Conservation (phyloP, 768 basidiomycete genomes). For the Hemileccinum impolitum region DNA sequence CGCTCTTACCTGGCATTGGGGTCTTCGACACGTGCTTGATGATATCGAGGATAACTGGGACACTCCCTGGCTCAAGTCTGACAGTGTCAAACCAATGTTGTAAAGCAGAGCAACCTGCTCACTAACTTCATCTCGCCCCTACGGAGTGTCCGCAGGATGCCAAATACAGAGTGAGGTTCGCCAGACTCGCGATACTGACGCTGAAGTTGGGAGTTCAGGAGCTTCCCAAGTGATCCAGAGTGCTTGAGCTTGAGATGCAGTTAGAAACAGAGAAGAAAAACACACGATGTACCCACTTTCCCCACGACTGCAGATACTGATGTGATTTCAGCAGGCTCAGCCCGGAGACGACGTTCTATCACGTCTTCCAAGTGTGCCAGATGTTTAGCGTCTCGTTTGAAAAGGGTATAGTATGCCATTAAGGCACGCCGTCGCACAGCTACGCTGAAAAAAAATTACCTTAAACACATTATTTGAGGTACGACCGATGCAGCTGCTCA, state of each 20-base stretch:
- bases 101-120: not conserved
- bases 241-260: constrained; percentile 17
- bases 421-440: constrained; percentile 62
- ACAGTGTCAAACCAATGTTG: not conserved
- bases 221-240: constrained; percentile 18
- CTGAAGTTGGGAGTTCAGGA: constrained; percentile 23
- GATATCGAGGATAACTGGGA: constrained; percentile 23
- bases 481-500: constrained; percentile 48
- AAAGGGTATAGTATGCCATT: constrained; percentile 53
- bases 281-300: constrained; percentile 20
- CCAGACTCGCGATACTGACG: constrained; percentile 10
- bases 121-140: constrained; percentile 24
- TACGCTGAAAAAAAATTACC: constrained; percentile 36
- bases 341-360: constrained; percentile 10
- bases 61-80: constrained; percentile 22
- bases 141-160: constrained; percentile 24
- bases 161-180: not conserved
- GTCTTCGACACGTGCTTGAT: constrained; percentile 22
- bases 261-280: constrained; percentile 4
- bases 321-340: constrained; percentile 7
- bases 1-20: constrained; percentile 25
- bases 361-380: constrained; percentile 39
- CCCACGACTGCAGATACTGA: constrained; percentile 12
- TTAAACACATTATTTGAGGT: constrained; percentile 2
- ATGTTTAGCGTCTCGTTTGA: constrained; percentile 43